Conservation (phyloP, 208 protist species). For the Acanthamoeba castellanii region DNA sequence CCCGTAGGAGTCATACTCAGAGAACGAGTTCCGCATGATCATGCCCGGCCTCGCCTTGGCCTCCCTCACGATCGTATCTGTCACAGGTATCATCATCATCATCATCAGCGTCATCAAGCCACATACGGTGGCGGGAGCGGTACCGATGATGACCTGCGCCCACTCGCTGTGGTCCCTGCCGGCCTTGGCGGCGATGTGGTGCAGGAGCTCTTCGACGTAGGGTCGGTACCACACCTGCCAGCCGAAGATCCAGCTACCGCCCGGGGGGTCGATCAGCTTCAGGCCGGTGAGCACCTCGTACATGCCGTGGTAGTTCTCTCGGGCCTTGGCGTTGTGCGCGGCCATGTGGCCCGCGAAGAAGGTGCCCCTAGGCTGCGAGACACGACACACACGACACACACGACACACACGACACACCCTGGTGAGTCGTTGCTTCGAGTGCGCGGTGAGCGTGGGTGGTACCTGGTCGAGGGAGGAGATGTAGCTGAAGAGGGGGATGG, state of each 20-base stretch:
- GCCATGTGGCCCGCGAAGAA: constrained; percentile 28
- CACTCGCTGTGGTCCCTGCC: neutral
- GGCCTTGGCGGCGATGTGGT: neutral
- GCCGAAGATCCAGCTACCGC: constrained; percentile 46
- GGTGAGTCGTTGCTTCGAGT: neutral
- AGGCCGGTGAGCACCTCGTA: constrained; percentile 30
- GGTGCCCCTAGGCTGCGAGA: neutral
- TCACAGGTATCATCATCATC: neutral
- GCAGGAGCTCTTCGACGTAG: neutral
- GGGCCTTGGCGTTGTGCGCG: neutral
- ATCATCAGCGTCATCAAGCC: neutral
- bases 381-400: neutral
- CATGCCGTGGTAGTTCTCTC: neutral
- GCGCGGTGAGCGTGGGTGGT: neutral
- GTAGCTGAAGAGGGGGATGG: constrained; percentile 21
- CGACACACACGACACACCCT: neutral
- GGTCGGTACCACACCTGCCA: constrained; percentile 64
- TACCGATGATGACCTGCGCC: constrained; percentile 36
- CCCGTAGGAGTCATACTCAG: constrained; percentile 53
- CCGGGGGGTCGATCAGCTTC: neutral
- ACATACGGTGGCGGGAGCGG: neutral
- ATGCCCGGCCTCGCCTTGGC: neutral
- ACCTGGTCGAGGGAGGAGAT: constrained; percentile 9
- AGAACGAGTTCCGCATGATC: constrained; percentile 45
- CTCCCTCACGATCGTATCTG: constrained; percentile 24